Percentiles rank a stretch among this genome's conserved stretches.
phyloP scores from a whole-genome alignment of 345 rosid genomes.

The Populus deltoides region DNA sequence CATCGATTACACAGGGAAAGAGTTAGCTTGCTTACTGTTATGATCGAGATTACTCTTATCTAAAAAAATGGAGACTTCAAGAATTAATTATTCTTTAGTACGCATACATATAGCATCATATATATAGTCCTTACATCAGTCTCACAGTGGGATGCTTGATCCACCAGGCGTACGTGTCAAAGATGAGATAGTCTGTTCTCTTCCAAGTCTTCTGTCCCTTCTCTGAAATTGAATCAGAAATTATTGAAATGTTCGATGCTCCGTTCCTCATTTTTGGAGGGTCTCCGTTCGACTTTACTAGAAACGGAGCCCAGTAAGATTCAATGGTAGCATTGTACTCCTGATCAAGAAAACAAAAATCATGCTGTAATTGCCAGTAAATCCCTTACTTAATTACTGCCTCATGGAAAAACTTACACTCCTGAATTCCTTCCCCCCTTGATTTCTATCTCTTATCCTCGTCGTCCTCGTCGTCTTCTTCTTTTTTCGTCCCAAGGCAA shows the following conservation, averaged over 20 bases:
- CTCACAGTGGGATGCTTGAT: conserved; percentile 40
- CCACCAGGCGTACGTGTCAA: conserved; percentile 75
- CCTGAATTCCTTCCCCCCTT: too few relatives aligned
- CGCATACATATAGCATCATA: neutral
- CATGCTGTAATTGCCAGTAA: too few relatives aligned
- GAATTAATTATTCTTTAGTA: neutral
- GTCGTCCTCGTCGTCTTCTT: too few relatives aligned
- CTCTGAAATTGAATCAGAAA: conserved; percentile 52
- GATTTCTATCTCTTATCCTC: conserved; percentile 9
- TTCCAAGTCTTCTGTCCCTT: conserved; percentile 54
- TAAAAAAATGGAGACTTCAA: neutral
- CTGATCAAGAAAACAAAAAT: conserved; percentile 22
- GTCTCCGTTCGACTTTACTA: conserved; percentile 62
- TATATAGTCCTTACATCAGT: conserved; percentile 45
- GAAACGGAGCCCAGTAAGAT: conserved; percentile 68
- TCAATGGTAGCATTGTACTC: conserved; percentile 56
- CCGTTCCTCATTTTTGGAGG: conserved; percentile 46
- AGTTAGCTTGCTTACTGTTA: neutral
- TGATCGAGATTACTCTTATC: too few relatives aligned
- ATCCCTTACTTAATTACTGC: too few relatives aligned
- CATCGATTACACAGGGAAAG: neutral
- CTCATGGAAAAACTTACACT: neutral
- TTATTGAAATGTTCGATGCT: conserved; percentile 37
- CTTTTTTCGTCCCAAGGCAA: too few relatives aligned
- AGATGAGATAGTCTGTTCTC: conserved; percentile 46